These are phyloP conservation scores for Conticribra weissflogii DNA, from an alignment of 108 stramenopile species.

Conservation along the genomic window DNA sequence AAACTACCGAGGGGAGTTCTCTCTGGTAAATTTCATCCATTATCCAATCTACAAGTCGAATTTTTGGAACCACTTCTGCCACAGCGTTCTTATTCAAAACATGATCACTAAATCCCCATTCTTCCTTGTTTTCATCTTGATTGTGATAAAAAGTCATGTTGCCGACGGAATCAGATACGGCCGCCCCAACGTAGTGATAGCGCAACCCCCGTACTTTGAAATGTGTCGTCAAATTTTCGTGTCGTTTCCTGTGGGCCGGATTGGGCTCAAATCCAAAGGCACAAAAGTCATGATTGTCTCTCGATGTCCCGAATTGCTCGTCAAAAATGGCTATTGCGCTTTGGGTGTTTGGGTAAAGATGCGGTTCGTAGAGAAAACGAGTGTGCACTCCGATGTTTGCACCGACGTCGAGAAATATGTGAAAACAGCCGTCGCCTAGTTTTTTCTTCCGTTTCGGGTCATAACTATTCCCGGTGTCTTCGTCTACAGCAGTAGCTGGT, in stretches of 20 bases:
- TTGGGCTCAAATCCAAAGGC: constrained; percentile 50
- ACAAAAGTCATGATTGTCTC: constrained; percentile 39
- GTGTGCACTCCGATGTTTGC: constrained; percentile 41
- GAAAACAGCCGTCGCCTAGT: constrained; percentile 41
- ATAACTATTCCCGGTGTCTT: too few species aligned
- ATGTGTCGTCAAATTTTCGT: constrained; percentile 4
- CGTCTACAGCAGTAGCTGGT: too few species aligned
- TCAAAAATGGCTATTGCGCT: constrained; percentile 13
- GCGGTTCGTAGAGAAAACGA: constrained; percentile 46
- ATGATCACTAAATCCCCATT: background rate
- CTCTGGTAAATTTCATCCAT: background rate
- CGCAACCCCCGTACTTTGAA: constrained; percentile 38
- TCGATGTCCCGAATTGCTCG: constrained; percentile 9
- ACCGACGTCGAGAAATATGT: constrained; percentile 47
- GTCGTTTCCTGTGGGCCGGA: constrained; percentile 16
- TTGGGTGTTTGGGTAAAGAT: constrained; percentile 18
- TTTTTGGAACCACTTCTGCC: background rate
- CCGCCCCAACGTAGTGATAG: constrained; percentile 32
- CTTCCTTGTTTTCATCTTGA: background rate
- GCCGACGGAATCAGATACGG: constrained; percentile 24
- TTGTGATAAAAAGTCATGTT: constrained; percentile 48
- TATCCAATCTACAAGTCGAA: background rate
- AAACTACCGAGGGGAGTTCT: background rate
- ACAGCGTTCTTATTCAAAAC: background rate
- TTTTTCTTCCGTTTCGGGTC: too few species aligned